These are phyloP conservation scores for Phytopythium helicoides DNA, from an alignment of 352 stramenopile genomes.

Conservation along the genomic window DNA sequence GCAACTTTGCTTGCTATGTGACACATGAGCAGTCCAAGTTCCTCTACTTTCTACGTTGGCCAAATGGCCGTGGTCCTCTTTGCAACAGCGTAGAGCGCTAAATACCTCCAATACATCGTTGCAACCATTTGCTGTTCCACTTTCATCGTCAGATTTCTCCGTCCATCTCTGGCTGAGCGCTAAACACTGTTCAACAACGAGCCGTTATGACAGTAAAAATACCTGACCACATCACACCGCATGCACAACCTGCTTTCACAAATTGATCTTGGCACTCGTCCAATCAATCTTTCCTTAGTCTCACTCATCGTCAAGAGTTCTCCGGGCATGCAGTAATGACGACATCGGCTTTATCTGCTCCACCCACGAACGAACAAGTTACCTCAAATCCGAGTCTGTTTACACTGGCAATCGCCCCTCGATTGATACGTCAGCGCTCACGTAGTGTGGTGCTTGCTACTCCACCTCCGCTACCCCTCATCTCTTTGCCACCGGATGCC, in stretches of 20 bases:
- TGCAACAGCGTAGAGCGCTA: conserved; percentile 54
- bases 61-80: conserved; percentile 94
- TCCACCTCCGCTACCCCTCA: conserved; percentile 59
- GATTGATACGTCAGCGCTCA: conserved; percentile 42
- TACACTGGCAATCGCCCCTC: not conserved
- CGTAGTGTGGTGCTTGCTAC: conserved; percentile 33
- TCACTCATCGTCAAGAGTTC: no score
- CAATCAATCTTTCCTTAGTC: no score
- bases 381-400: not conserved
- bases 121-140: not conserved
- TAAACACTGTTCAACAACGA: not conserved
- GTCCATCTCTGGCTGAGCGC: no score
- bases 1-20: conserved; percentile 94
- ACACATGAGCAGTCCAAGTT: conserved; percentile 95
- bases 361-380: no score
- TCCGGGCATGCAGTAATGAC: no score
- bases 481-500: conserved; percentile 59
- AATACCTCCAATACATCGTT: not conserved
- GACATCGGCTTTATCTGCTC: no score
- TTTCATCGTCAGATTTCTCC: no score
- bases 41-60: conserved; percentile 96
- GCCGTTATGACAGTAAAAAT: not conserved
- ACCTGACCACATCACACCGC: not conserved
- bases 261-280: no score
- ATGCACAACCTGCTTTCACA: not conserved